These are phyloP conservation scores for Aspergillus sp. DNA, from an alignment of 2,329 filamentous ascomycete genomes.

Conservation along the genomic window DNA sequence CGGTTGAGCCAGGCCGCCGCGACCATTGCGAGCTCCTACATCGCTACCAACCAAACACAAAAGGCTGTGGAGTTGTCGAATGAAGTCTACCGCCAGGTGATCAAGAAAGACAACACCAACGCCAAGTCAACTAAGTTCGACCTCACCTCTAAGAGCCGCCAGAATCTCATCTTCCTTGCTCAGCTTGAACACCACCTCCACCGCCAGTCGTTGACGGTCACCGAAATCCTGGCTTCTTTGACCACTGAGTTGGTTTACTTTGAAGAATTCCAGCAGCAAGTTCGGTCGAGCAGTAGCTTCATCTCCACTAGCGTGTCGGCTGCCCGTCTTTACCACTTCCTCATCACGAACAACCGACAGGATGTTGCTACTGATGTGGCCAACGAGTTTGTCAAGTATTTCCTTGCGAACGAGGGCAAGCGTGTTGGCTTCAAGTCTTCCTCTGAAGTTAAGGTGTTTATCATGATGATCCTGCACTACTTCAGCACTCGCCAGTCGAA, in stretches of 20 bases:
- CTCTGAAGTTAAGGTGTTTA: constrained; percentile 31
- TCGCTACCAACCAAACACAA: constrained; percentile 32
- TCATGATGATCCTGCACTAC: constrained; percentile 33
- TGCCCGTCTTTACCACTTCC: constrained; percentile 36
- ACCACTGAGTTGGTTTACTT: constrained; percentile 46
- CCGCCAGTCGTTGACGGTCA: constrained; percentile 32
- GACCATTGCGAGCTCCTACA: constrained; percentile 39
- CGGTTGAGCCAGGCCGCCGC: constrained; percentile 35
- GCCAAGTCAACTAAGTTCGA: constrained; percentile 33
- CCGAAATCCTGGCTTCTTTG: constrained; percentile 45
- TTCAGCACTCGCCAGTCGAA: constrained; percentile 36
- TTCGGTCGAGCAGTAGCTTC: constrained; percentile 35
- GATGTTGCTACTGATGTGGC: constrained; percentile 27
- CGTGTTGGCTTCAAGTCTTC: constrained; percentile 24
- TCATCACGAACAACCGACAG: constrained; percentile 27
- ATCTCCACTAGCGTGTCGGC: constrained; percentile 36
- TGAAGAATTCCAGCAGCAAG: constrained; percentile 39
- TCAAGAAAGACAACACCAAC: constrained; percentile 39
- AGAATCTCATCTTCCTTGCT: constrained; percentile 46
- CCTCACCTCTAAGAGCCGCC: constrained; percentile 33
- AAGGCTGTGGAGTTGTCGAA: constrained; percentile 35
- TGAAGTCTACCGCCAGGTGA: constrained; percentile 41
- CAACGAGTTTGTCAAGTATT: constrained; percentile 33
- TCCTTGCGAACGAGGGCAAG: constrained; percentile 33
- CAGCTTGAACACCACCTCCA: constrained; percentile 45